Conservation (phyloP, 371 early-diverging fungal species). For the Umbelopsis sp. region DNA sequence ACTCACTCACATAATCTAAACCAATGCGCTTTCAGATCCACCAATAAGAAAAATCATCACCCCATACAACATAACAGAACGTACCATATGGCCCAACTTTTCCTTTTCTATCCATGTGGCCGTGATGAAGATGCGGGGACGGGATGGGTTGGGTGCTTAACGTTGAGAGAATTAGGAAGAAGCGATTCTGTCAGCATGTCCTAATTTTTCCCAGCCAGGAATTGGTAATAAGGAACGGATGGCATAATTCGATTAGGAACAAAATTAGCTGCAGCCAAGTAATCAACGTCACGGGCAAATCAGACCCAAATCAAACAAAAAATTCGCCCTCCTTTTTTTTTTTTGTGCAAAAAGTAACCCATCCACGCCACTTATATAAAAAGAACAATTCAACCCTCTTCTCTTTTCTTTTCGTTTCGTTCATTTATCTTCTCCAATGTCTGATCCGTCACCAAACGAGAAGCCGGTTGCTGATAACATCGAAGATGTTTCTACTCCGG, state of each 20-base stretch:
- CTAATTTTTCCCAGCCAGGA: neutral
- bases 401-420: neutral
- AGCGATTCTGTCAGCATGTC: too few species aligned
- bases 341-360: neutral
- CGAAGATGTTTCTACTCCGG: neutral
- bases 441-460: conserved; percentile 13
- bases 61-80: neutral
- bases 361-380: conserved; percentile 4
- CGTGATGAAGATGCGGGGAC: too few species aligned
- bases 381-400: neutral
- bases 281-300: conserved; percentile 10
- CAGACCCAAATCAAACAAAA: conserved; percentile 10
- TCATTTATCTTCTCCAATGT: conserved; percentile 5
- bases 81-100: conserved; percentile 9
- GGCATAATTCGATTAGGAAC: too few species aligned
- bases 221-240: neutral
- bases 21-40: neutral
- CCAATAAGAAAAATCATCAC: neutral
- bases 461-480: neutral
- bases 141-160: too few species aligned
- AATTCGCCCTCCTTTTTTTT: neutral
- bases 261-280: neutral
- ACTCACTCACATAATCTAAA: neutral
- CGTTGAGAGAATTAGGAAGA: too few species aligned
- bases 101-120: neutral